These are phyloP conservation scores for Coprinopsis strossmayeri DNA, from an alignment of 768 basidiomycete genomes.

Conservation along the genomic window DNA sequence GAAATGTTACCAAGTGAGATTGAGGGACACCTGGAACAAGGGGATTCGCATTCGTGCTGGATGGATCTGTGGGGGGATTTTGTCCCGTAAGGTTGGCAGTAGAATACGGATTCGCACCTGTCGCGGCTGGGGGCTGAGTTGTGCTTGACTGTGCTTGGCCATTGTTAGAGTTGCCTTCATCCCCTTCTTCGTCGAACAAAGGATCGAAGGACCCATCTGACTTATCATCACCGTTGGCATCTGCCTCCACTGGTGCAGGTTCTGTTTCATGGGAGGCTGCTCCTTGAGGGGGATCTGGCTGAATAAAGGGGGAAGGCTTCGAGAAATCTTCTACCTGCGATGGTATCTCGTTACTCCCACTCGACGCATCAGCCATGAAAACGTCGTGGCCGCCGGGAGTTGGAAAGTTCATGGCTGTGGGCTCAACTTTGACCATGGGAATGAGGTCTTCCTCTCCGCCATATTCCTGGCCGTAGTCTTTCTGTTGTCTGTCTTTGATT, in stretches of 20 bases:
- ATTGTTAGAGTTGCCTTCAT: constrained; percentile 36
- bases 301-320: too few species aligned
- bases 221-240: constrained; percentile 37
- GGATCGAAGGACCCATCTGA: constrained; percentile 84
- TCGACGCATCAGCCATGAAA: neutral
- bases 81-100: constrained; percentile 1
- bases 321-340: too few species aligned
- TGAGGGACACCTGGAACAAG: constrained; percentile 15
- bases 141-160: constrained; percentile 5
- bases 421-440: too few species aligned
- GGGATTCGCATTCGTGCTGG: constrained; percentile 14
- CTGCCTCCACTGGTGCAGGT: neutral
- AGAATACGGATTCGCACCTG: constrained; percentile 13
- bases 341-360: neutral
- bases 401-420: too few species aligned
- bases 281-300: neutral
- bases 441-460: neutral
- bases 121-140: constrained; percentile 4
- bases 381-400: neutral
- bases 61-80: neutral
- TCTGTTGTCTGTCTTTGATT: neutral
- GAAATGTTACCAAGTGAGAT: constrained; percentile 5
- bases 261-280: neutral
- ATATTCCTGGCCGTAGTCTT: neutral
- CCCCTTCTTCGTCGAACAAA: constrained; percentile 78